These are phyloP conservation scores for Daldinia sp. DNA, from an alignment of 2,329 filamentous ascomycete genomes.

Conservation along the genomic window DNA sequence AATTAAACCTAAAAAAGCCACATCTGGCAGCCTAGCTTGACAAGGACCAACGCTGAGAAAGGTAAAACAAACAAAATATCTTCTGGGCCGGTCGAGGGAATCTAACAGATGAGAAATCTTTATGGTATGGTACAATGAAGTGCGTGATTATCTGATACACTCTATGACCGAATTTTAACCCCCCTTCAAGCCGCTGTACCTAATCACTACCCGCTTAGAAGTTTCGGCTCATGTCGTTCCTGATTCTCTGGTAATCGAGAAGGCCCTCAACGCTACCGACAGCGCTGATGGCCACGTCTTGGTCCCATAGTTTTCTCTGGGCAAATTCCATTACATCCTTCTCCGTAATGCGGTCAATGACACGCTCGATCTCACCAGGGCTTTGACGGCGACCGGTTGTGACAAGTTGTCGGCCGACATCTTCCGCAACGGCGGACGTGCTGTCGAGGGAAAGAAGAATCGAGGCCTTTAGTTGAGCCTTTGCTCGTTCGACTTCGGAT, in stretches of 20 bases:
- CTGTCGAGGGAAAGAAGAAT: slow-evolving; percentile 97
- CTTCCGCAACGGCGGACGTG: slow-evolving; percentile 96
- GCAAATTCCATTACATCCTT: slow-evolving; percentile 98
- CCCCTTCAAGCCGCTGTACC: slow-evolving; percentile 51
- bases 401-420: slow-evolving; percentile 98
- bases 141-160: slow-evolving; percentile 67
- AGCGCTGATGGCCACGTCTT: slow-evolving; percentile 93
- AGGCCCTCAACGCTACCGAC: slow-evolving; percentile 92
- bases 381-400: slow-evolving; percentile 93
- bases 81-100: slow-evolving; percentile 22
- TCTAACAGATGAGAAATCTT: slow-evolving; percentile 55
- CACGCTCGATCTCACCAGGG: slow-evolving; percentile 93
- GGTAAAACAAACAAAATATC: slow-evolving; percentile 6
- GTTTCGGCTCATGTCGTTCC: slow-evolving; percentile 90
- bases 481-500: slow-evolving; percentile 96
- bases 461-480: slow-evolving; percentile 98
- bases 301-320: slow-evolving; percentile 95
- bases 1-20: not conserved
- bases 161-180: slow-evolving; percentile 61
- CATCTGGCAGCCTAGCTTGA: too few relatives aligned
- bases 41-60: not conserved
- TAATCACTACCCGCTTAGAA: slow-evolving; percentile 57
- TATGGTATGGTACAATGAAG: slow-evolving; percentile 66
- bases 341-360: slow-evolving; percentile 88
- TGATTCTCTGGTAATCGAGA: slow-evolving; percentile 81